Base-by-base conservation (phyloP, 352 stramenopile species). In the Albugo candida region DNA sequence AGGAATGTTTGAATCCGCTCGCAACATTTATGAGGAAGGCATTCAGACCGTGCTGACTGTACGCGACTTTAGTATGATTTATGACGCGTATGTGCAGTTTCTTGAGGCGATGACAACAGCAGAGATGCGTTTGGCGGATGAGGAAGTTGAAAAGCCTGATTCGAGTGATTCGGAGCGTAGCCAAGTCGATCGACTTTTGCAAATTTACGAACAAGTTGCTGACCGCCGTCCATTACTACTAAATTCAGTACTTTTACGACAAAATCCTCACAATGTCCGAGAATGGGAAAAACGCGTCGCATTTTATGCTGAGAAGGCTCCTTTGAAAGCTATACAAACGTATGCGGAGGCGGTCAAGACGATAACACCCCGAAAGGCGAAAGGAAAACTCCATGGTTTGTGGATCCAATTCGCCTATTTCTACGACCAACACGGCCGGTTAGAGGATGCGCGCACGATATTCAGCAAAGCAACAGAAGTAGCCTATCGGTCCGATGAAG, bases 41-140 rank as follows among this genome's bases (percentile, higher is more conserved):
- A 69, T 84, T 21, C 58, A 65, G 16, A 75, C 66, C 0, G 74
- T 87, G 12, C 40, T 83, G 42, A 87, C 72, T 0, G 75, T 88
- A 38, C 83, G 94, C 11, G 96, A 99, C 69, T 99, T 99, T 55
- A 97, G 83, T 53, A 84, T 98, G 61, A 82, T 99, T 20, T 99
- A 98, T 50, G 95, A 99, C 63, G 89, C 94, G 2, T 99, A 99
- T 61, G 71, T 96, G 17, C 87, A 97, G 65, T 98, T 98, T 63
- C 89, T 99, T 64, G 94, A 99, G 64, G 86, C 79, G 17, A 85
- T 99, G 55, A 67, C 99, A 13, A 95, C 85, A 12, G 91, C 92
- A 13, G 92, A 97, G 57, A 97, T 99, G 82, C 75, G 94, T 49
- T 55, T 93, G 16, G 56, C 68, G 19, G 54, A 45, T 19, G 74